Evolutionary conservation across 176 grass and related monocot genomes (phyloP), one percentile per base, ranked within the genome.

Genomic region (Pharus latifolius): DNA sequence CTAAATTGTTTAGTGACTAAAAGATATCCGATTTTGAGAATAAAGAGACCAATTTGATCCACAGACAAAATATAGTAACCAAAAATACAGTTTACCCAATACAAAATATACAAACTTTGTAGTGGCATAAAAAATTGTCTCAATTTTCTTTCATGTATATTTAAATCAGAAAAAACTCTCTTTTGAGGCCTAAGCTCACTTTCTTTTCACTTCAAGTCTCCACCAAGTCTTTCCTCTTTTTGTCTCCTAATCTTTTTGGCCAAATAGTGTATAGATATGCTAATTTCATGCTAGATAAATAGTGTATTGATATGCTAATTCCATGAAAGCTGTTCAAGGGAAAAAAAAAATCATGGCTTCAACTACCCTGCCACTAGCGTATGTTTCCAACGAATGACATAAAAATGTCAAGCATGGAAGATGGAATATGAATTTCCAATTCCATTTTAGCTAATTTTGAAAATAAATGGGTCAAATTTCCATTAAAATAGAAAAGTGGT

Each of bases 171-270:
- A 35, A 18, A 3, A 13, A 3, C 29, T 53, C 27, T 60, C 20
- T 45, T 44, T 73, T 46, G 20, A 51, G 8, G 15, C 17, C 28
- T 67, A 16, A 70, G 45, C 52, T 73, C 49, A 67, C 69, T 78
- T 84, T 3, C 0, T 43, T 71, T 66, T 62, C 81, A 59, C 74
- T 78, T 65, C 42, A 84, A 72, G 74, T 40, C 34, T 59, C 50
- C 26, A 43, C 2, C 25, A 38, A 50, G 44, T 18, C 32, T 63
- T 51, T 5, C 12, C 44, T 26, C 26, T 43, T 34, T 58, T 44
- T 59, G 19, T 64, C 40, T 50, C 50, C 31, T 65, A 25, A 42
- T 19, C 24, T 42, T 30, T 51, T 45, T 69, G 27, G 4, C 8
- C 27, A 70, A 76, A n/a, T n/a, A n/a, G n/a, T n/a, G n/a, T n/a